Conservation (phyloP, 1,284 basidiomycete species). For the Boletellus dicymbophilus region DNA sequence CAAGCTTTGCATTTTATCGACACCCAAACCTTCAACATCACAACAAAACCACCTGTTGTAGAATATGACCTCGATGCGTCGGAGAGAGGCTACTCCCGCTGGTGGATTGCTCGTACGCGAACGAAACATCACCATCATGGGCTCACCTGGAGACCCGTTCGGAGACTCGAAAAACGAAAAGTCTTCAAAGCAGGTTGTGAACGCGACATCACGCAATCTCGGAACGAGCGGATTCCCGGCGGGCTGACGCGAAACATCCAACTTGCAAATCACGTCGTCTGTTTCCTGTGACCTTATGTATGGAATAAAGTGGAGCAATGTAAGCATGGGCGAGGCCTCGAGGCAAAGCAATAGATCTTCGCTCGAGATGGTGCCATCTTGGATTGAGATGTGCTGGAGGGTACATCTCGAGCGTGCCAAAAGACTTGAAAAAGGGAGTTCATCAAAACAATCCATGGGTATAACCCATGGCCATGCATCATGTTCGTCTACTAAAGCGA, state of each 20-base stretch:
- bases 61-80: too few species aligned
- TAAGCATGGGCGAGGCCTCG: conserved; percentile 9
- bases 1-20: too few species aligned
- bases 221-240: neutral
- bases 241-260: conserved; percentile 3
- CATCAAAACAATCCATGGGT: conserved; percentile 1
- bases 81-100: too few species aligned
- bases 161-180: too few species aligned
- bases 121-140: too few species aligned
- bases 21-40: too few species aligned
- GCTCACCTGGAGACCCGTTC: too few species aligned
- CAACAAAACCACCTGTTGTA: too few species aligned
- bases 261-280: conserved; percentile 4
- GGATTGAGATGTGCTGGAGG: conserved; percentile 16
- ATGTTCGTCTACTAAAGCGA: conserved; percentile 14
- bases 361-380: conserved; percentile 15
- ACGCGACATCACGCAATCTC: conserved; percentile 11
- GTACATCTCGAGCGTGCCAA: conserved; percentile 12
- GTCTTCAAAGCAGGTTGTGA: conserved; percentile 20
- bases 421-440: conserved; percentile 14
- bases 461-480: neutral
- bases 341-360: conserved; percentile 23
- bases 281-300: conserved; percentile 15
- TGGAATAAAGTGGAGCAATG: conserved; percentile 17
- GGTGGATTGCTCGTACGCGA: too few species aligned